Conservation (phyloP, 805 yeast species). For the Schwanniomyces sp. region DNA sequence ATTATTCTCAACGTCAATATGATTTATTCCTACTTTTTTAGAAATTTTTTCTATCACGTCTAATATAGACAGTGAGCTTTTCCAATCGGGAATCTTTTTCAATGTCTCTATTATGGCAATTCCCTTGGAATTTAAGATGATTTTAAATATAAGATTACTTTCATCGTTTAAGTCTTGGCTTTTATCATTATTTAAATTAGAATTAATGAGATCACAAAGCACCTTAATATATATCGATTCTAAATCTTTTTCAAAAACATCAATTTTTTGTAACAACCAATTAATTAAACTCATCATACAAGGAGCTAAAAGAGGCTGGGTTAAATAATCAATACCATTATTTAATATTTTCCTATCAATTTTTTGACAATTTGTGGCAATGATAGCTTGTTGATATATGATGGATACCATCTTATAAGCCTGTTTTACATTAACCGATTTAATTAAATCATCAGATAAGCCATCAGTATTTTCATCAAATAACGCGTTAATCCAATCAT, state of each 20-base stretch:
- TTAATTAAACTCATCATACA: conserved; percentile 42
- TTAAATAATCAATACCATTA: conserved; percentile 84
- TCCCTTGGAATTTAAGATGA: conserved; percentile 25
- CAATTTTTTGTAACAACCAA: conserved; percentile 25
- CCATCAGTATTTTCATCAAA: conserved; percentile 70
- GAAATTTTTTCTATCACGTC: conserved; percentile 11
- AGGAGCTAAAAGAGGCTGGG: conserved; percentile 72
- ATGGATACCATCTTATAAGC: conserved; percentile 69
- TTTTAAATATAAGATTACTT: conserved; percentile 18
- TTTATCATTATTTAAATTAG: conserved; percentile 16
- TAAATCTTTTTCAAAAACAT: conserved; percentile 10
- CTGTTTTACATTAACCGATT: conserved; percentile 64
- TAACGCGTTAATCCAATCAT: conserved; percentile 78
- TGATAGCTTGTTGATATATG: conserved; percentile 69
- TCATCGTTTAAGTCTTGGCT: conserved; percentile 14
- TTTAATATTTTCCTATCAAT: conserved; percentile 60
- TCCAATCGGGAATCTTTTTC: conserved; percentile 12
- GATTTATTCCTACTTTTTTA: neutral
- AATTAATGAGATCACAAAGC: conserved; percentile 24
- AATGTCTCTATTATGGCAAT: conserved; percentile 12
- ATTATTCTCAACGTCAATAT: neutral
- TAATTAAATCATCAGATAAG: conserved; percentile 78
- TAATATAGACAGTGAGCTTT: conserved; percentile 7
- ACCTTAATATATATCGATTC: conserved; percentile 16
- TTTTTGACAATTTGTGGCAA: conserved; percentile 55